Base-by-base conservation (phyloP, 1,284 basidiomycete genomes). In the Boletus semigastroideus region DNA sequence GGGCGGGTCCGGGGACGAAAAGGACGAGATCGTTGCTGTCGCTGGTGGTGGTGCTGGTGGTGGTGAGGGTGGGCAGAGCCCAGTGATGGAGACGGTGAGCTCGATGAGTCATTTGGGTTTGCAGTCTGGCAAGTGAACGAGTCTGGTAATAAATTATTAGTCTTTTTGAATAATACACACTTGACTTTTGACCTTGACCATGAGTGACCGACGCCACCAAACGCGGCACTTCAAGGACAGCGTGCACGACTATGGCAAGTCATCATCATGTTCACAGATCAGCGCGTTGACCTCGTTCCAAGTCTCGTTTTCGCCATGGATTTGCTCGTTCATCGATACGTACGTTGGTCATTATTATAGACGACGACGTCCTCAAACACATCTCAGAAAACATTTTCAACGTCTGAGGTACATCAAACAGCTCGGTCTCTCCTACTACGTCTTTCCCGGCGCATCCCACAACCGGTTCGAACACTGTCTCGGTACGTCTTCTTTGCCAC, bases 391-490 rank as follows among this genome's bases (percentile, higher is more conserved):
- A 43, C 85, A 89, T 47, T 90, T 90, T 60, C 89, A 91, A 59
- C 76, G 88, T 11, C 73, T 92, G 37, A 76, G 88, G 25, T 68
- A 79, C 52, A 79, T 92, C 60, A 90, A 90, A 59, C 90, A 92
- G 61, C 79, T 92, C 3, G 90, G 89, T 1, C 80, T 87, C 5
- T 79, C 84, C 0, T 85, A 83, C 59, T 83, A 81, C 57, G 86
- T 91, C 25, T 92, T 86, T 79, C 83, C 84, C 0, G 78, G 85
- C 4, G 89, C 86, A 0, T 78, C 84, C 0, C 90, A 92, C 62
- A 90, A 83, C 56, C 78, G 89, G 0, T 91, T 92, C 56, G 89
- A 92, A 60, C 90, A 92, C 62, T 84, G 79, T 56, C 72, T 92
- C 17, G 89, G 88, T 87, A 51, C 22, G 52, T 51, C 17, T 6